These are phyloP conservation scores for Paraphaeosphaeria minitans DNA, from an alignment of 2,329 filamentous ascomycete species.

Conservation along the genomic window DNA sequence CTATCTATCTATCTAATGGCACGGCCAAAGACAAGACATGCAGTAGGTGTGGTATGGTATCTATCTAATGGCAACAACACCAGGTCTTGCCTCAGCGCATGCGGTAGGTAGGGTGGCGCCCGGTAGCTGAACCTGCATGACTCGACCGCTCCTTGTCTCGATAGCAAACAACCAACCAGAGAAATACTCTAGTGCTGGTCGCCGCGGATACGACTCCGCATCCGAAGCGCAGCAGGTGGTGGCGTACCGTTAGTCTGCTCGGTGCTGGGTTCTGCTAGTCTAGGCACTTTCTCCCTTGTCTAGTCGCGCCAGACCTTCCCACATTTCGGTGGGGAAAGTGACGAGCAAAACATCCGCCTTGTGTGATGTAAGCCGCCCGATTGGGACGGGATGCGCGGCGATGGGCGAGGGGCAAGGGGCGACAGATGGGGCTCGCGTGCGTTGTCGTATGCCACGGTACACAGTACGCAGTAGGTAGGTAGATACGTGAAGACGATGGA, in stretches of 20 bases:
- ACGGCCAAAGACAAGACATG: no score
- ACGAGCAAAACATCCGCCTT: slow-evolving; percentile 35
- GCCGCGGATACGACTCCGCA: slow-evolving; percentile 23
- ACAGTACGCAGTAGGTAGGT: no score
- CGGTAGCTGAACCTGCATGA: slow-evolving; percentile 13
- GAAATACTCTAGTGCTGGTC: no score
- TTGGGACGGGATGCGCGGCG: slow-evolving; percentile 24
- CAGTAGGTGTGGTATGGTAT: no score
- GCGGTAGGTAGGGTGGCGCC: background rate
- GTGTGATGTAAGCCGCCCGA: slow-evolving; percentile 27
- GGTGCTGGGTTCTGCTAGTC: no score
- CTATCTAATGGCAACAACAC: background rate
- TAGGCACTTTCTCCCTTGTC: no score
- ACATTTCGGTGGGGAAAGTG: slow-evolving; percentile 22
- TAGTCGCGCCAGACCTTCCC: slow-evolving; percentile 19
- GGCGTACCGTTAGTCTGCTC: background rate
- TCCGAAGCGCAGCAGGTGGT: slow-evolving; percentile 30
- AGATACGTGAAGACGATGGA: no score
- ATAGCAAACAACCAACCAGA: slow-evolving; percentile 13
- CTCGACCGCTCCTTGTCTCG: slow-evolving; percentile 1
- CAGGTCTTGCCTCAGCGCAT: background rate
- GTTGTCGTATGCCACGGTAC: slow-evolving; percentile 29
- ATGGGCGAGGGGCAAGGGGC: slow-evolving; percentile 30
- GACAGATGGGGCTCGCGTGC: slow-evolving; percentile 38
- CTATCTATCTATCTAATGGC: no score